phyloP scores from a whole-genome alignment of 2,329 filamentous ascomycete genomes.

The Stagonosporopsis cucurbitacearum region DNA sequence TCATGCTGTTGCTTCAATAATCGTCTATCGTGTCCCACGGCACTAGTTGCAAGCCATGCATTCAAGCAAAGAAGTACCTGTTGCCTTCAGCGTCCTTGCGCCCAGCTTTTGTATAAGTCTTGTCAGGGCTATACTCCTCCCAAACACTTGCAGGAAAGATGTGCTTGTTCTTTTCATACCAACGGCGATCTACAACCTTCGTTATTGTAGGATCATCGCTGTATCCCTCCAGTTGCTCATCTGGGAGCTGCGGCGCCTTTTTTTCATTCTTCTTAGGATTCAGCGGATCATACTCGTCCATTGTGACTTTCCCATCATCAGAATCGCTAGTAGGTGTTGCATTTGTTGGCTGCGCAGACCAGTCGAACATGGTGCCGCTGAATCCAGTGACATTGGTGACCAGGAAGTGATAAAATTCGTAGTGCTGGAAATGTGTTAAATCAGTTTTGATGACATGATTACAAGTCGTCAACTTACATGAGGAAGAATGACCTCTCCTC shows the following conservation, averaged over 20 bases:
- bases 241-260: constrained; percentile 51
- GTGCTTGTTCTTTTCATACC: constrained; percentile 98
- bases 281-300: constrained; percentile 50
- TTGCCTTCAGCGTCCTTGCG: constrained; percentile 88
- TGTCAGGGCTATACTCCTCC: constrained; percentile 92
- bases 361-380: constrained; percentile 80
- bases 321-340: constrained; percentile 44
- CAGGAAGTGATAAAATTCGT: constrained; percentile 96
- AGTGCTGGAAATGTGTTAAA: constrained; percentile 69
- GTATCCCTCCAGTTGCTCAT: constrained; percentile 70
- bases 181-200: constrained; percentile 93
- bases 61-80: constrained; percentile 73
- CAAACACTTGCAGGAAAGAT: constrained; percentile 96
- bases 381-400: constrained; percentile 82
- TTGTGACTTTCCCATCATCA: constrained; percentile 27
- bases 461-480: constrained; percentile 66
- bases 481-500: constrained; percentile 88
- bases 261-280: constrained; percentile 46
- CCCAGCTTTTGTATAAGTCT: constrained; percentile 79
- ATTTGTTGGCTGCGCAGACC: constrained; percentile 60
- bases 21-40: neutral
- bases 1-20: neutral
- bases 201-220: constrained; percentile 80
- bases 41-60: neutral
- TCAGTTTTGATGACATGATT: neutral